Evolutionary conservation across 2,329 filamentous ascomycete genomes (phyloP), one percentile per base, ranked within the genome.

Genomic region (Teratosphaeria destructans): DNA sequence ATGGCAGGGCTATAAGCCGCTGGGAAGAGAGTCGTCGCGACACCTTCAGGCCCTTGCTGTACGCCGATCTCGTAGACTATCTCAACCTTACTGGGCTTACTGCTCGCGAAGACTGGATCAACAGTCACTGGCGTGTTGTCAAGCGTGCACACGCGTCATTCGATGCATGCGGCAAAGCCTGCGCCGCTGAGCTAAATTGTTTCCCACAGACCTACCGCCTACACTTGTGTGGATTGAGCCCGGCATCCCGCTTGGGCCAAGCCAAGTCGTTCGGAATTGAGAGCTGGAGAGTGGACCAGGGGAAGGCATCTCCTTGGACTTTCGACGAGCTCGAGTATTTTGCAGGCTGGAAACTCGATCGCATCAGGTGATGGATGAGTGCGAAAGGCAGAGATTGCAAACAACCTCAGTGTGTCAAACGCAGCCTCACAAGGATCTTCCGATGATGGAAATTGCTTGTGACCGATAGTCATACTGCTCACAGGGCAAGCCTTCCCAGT

Each of bases 1-100:
- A 80, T 82, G 77, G 68, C 72, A 10, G 71, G 73, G 0, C 67
- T 83, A 23, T 23, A 49, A 81, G 79, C 75, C 73, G 75, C 59
- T 84, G 77, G 73, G 74, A 75, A 63, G 70, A 73, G 59, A 71
- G 68, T 58, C 65, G 73, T 34, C 71, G 70, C 27, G 70, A 71
- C 57, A 10, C 23, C 19, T 1, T 59, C 27, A 62, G 63, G 12
- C 66, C 67, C 7, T 49, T 70, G 5, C 59, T 68, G 1, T 68
- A 63, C 52, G 65, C 68, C 43, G 72, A 75, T 52, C 54, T 75
- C 7, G 61, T 68, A 37, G 62, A 71, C 2, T 74, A 71, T 58
- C 63, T 68, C 49, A 59, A 67, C 27, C 54, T 72, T 11, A 66
- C 63, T 6, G 55, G 59, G 7, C 34, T 68, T 26, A 55, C 63